These are phyloP conservation scores for Lumnitzera littorea DNA, from an alignment of 345 rosid species.

Conservation along the genomic window DNA sequence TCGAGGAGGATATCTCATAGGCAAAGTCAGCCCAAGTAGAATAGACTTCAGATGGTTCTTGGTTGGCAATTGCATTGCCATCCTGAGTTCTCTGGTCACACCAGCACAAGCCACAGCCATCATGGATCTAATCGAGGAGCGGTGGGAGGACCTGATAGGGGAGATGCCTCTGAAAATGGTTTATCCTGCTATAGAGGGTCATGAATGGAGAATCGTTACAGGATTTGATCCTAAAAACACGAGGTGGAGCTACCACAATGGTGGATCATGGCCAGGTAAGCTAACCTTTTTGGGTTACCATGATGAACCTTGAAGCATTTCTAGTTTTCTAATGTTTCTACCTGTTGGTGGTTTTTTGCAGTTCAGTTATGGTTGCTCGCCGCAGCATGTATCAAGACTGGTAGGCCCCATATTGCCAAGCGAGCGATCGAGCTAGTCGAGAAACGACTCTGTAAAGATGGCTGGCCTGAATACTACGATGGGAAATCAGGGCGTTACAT, in stretches of 20 bases:
- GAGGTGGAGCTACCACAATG: slow-evolving; percentile 50
- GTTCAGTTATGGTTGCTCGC: slow-evolving; percentile 9
- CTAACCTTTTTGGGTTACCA: too few relatives aligned
- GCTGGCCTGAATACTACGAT: slow-evolving; percentile 55
- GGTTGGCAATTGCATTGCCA: slow-evolving; percentile 44
- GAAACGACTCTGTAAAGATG: slow-evolving; percentile 35
- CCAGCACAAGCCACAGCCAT: slow-evolving; percentile 43
- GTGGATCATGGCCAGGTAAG: slow-evolving; percentile 59
- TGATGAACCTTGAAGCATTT: too few relatives aligned
- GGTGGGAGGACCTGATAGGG: slow-evolving; percentile 55
- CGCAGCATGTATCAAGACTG: slow-evolving; percentile 48
- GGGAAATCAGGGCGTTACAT: slow-evolving; percentile 40
- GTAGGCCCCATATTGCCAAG: slow-evolving; percentile 45
- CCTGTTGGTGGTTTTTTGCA: too few relatives aligned
- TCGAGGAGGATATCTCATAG: slow-evolving; percentile 46
- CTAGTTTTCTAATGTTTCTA: too few relatives aligned
- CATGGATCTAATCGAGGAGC: slow-evolving; percentile 46
- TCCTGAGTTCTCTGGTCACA: slow-evolving; percentile 37
- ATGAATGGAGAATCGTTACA: slow-evolving; percentile 43
- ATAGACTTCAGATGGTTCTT: slow-evolving; percentile 58
- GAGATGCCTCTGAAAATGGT: slow-evolving; percentile 49
- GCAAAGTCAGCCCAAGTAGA: slow-evolving; percentile 49
- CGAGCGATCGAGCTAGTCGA: slow-evolving; percentile 37
- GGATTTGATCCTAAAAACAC: slow-evolving; percentile 57
- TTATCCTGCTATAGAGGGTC: slow-evolving; percentile 44